These are phyloP conservation scores for Lasiosphaeria miniovina DNA, from an alignment of 495 filamentous ascomycete species.

Conservation along the genomic window DNA sequence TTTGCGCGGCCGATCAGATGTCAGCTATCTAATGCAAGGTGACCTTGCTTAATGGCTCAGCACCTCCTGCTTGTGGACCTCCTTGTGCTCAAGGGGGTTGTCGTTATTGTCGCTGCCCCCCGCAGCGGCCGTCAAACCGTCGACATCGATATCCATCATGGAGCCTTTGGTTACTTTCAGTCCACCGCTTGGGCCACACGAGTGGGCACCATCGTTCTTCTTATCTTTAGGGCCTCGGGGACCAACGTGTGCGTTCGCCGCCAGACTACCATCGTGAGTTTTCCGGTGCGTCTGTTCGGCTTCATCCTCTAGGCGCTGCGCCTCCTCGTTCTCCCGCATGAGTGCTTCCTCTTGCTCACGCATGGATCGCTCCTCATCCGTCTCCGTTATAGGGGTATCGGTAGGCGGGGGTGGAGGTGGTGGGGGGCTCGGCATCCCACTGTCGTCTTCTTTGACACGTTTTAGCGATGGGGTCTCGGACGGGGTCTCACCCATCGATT, in stretches of 20 bases:
- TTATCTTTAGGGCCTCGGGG: not conserved
- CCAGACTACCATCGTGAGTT: constrained; percentile 19
- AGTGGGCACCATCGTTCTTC: not conserved
- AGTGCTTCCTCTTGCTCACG: constrained; percentile 42
- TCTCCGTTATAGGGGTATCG: constrained; percentile 32
- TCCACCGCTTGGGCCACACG: not conserved
- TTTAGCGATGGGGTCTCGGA: constrained; percentile 48
- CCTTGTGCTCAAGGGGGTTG: constrained; percentile 5
- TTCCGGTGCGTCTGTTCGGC: constrained; percentile 23
- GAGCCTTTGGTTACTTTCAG: not conserved
- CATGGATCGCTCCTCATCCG: constrained; percentile 37
- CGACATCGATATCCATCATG: constrained; percentile 13
- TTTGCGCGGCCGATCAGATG: no score
- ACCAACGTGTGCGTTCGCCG: not conserved
- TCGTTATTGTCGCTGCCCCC: not conserved
- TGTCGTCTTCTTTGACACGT: constrained; percentile 48
- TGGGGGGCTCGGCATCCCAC: constrained; percentile 37
- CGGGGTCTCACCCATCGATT: constrained; percentile 31
- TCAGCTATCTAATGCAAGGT: not conserved
- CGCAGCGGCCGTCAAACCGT: no score
- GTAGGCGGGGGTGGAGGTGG: constrained; percentile 42
- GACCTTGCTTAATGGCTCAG: constrained; percentile 28
- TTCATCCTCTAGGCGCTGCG: constrained; percentile 41
- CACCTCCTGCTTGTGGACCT: constrained; percentile 27
- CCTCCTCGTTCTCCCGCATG: constrained; percentile 41